Percentiles rank a stretch among this genome's conserved stretches.
Evolutionary conservation across 2,329 filamentous ascomycete species (phyloP).

Genomic region (Penicillium polonicum): DNA sequence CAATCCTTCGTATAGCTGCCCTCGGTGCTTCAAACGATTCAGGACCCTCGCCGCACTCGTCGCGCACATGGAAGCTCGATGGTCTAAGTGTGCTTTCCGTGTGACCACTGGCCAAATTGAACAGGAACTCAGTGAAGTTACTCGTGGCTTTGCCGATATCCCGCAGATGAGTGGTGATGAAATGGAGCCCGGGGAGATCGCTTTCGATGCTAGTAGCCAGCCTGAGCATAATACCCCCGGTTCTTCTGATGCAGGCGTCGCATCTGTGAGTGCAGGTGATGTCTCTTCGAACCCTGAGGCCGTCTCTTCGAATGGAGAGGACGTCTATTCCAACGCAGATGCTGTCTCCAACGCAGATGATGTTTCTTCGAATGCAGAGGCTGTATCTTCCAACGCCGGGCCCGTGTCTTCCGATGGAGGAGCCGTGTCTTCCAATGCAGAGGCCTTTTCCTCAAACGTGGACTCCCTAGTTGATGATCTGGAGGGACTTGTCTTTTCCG

Average conservation of each 20-base stretch:
- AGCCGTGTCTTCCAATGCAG: neutral
- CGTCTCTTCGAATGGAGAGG: neutral
- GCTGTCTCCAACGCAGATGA: too few species aligned
- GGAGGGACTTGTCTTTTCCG: neutral
- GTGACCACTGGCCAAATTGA: slow-evolving; percentile 28
- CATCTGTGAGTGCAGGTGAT: neutral
- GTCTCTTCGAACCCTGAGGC: neutral
- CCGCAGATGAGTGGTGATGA: neutral
- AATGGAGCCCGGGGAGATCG: slow-evolving; percentile 21
- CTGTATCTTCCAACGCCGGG: neutral
- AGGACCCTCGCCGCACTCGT: slow-evolving; percentile 39
- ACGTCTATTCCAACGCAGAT: neutral
- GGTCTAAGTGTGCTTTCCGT: slow-evolving; percentile 36
- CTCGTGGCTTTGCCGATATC: slow-evolving; percentile 32
- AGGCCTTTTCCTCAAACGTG: too few species aligned
- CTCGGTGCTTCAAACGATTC: slow-evolving; percentile 41
- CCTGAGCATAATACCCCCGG: neutral
- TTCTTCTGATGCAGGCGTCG: neutral
- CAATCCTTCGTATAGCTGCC: slow-evolving; percentile 30
- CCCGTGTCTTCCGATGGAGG: neutral
- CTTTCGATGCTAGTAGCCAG: slow-evolving; percentile 14
- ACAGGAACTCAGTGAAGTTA: slow-evolving; percentile 40
- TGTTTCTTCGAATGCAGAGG: neutral
- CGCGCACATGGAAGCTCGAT: slow-evolving; percentile 43
- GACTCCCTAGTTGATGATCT: neutral